A percentile compares a stretch with the other conserved stretches of the same genome.
These are phyloP conservation scores for Coemansia sp. DNA, from an alignment of 192 early-diverging fungal species.

Conservation along the genomic window DNA sequence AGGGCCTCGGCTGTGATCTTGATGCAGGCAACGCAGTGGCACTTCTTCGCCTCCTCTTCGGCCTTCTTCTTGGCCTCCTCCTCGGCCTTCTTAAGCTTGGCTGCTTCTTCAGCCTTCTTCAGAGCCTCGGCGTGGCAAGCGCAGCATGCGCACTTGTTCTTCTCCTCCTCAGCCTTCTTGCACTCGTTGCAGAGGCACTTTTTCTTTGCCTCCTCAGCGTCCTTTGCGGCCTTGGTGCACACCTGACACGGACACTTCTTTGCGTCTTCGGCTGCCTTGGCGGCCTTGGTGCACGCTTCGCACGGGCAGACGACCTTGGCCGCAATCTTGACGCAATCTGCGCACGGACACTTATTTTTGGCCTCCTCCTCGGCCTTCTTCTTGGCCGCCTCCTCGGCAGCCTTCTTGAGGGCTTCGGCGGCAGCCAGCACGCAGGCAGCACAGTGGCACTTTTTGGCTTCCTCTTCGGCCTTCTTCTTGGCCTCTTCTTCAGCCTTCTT, in stretches of 20 bases:
- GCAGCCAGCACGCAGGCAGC: conserved; percentile 7
- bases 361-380: conserved; percentile 13
- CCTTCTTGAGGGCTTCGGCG: background rate
- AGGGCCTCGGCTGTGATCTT: conserved; percentile 17
- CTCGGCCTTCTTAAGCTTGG: conserved; percentile 4
- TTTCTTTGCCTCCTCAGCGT: conserved; percentile 16
- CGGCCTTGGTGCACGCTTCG: conserved; percentile 7
- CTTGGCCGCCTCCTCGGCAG: conserved; percentile 9
- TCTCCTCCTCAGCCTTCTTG: conserved; percentile 17
- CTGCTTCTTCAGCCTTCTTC: conserved; percentile 1
- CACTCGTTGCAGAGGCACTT: conserved; percentile 32
- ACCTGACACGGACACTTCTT: conserved; percentile 26
- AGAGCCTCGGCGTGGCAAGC: conserved; percentile 1
- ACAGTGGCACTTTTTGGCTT: conserved; percentile 16
- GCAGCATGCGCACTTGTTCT: conserved; percentile 15
- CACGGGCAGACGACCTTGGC: conserved; percentile 7
- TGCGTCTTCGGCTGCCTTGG: conserved; percentile 10
- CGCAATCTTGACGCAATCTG: conserved; percentile 3
- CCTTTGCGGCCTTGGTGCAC: conserved; percentile 15
- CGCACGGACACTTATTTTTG: conserved; percentile 20
- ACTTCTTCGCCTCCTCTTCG: conserved; percentile 7
- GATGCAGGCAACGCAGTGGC: background rate
- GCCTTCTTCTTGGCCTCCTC: conserved; percentile 13
- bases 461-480: conserved; percentile 17
- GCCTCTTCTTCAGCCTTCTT: conserved; percentile 5